Evolutionary conservation across 2,329 filamentous ascomycete species (phyloP), one percentile per base, ranked within the genome.

Genomic region (Diplodia seriata): DNA sequence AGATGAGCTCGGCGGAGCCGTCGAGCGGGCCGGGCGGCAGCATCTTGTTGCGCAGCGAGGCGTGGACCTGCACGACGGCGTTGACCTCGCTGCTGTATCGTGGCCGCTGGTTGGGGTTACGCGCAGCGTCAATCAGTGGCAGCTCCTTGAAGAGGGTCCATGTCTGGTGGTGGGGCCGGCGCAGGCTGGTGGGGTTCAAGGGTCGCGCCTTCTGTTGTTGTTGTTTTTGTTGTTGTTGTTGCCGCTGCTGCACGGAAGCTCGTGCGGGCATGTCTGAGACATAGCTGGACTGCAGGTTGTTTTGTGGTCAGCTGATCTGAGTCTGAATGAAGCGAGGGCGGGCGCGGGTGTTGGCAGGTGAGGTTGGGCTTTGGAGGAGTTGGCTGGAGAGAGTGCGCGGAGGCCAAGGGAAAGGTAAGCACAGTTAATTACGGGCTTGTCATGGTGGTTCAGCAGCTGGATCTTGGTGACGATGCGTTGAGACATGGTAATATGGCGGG

Each of bases 1-100:
- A 63, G 14, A 63, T 51, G 2, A 63, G 18, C 7, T 63, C 59
- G 31, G 59, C 59, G 43, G 50, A 12, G 47, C 59, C 59, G 29
- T 63, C 18, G 29, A 63, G 59, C 14, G 59, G 59, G 59, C 59
- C 59, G 2, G 26, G 11, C 11, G 59, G 47, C 47, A 51, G 43
- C 59, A 63, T 63, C 18, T 51, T 18, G 59, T 38, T 38, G 59
- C 59, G 47, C 47, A 63, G 29, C 15, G 59, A 63, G 43, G 43
- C 7, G 59, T 63, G 59, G 59, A 63, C 59, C 47, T 63, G 59
- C 26, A 63, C 59, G 47, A 63, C 59, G 59, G 59, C 59, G 47
- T 36, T 38, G 59, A 40, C 18, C 49, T 63, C 50, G n/a, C 8
- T 33, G 57, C 31, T 20, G 47, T 38, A 26, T n/a, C 18, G 9